A percentile compares a stretch with the other conserved stretches of the same genome.
Conservation (phyloP, 805 yeast species). For the Ogataea methanolica region DNA sequence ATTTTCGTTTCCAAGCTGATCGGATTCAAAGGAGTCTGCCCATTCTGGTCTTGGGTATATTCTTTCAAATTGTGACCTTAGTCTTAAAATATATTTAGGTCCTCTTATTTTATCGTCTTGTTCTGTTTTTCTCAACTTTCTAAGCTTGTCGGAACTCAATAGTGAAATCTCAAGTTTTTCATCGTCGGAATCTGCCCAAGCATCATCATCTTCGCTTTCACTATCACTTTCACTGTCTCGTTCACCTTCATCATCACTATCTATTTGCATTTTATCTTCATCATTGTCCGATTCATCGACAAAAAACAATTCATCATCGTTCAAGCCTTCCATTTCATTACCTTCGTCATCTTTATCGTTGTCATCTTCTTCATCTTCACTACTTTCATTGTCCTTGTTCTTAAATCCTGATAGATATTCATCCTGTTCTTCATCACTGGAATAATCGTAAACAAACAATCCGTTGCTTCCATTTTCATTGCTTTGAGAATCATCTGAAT, state of each 20-base stretch:
- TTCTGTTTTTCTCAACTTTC: conserved; percentile 63
- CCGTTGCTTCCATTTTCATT: conserved; percentile 20
- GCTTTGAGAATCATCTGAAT: conserved; percentile 34
- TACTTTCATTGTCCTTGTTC: conserved; percentile 32
- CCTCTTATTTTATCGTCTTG: conserved; percentile 31
- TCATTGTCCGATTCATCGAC: conserved; percentile 44
- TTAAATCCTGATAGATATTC: conserved; percentile 34
- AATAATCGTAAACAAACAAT: conserved; percentile 20
- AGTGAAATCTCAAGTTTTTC: conserved; percentile 65
- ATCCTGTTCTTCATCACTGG: conserved; percentile 26
- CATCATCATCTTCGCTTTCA: conserved; percentile 32
- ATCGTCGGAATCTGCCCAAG: conserved; percentile 92
- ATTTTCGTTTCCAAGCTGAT: conserved; percentile 38
- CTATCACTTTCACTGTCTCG: conserved; percentile 28
- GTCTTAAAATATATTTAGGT: conserved; percentile 29
- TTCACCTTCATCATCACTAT: conserved; percentile 24
- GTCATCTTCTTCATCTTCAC: conserved; percentile 28
- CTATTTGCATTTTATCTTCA: conserved; percentile 33
- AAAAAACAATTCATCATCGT: conserved; percentile 50
- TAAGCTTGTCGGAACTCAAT: conserved; percentile 50
- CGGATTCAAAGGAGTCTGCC: conserved; percentile 58
- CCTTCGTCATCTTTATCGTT: conserved; percentile 24
- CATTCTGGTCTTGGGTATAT: conserved; percentile 83
- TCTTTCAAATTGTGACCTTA: conserved; percentile 58
- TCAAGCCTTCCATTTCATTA: conserved; percentile 29